Evolutionary conservation across 2,329 filamentous ascomycete genomes (phyloP), one percentile per base, ranked within the genome.

Genomic region (Pyrenochaeta sp.): DNA sequence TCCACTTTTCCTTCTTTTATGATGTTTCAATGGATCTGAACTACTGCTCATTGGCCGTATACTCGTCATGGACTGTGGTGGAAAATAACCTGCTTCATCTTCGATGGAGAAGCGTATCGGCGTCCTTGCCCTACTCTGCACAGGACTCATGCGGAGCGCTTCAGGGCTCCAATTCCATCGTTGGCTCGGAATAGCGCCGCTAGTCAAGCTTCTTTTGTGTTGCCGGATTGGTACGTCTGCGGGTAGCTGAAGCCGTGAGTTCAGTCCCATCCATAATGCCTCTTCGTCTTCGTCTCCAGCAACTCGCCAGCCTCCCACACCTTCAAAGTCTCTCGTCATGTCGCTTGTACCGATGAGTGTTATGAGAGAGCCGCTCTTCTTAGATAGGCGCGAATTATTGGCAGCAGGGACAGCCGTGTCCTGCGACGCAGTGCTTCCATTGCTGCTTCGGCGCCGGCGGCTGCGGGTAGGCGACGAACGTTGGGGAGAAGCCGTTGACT

Each of bases 181-280:
- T 42, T 63, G 64, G 6, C 57, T 64, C 36, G 63, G 69, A 15
- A 58, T 74, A 12, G 58, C 60, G 3, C 68, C 70, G 5, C 69
- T 73, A 9, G 74, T 76, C 30, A 73, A 51, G 11, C 67, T 67
- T 12, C 75, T 53, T 27, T 62, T 64, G 40, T 77, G 74, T 18
- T 72, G 63, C 18, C 64, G 60, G 11, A 58, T 63, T 1, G 69
- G 66, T n/a, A 58, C 33, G 9, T 63, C 65, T 14, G 68, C 62
- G 3, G 77, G 76, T 1, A 79, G 57, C 47, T 78, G 72, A 1
- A 79, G 65, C 12, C 77, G 58, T n/a, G 71, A 73, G 48, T 79
- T 79, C 59, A 79, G 77, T 49, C 72, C 71, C 62, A 79, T 75
- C 77, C 77, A 80, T 11, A 77, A 45, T 2, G 76, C 77, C 58